A percentile compares a stretch with the other conserved stretches of the same genome.
These are phyloP conservation scores for Intubia oerlemansii DNA, from an alignment of 2,329 filamentous ascomycete species.

Conservation along the genomic window DNA sequence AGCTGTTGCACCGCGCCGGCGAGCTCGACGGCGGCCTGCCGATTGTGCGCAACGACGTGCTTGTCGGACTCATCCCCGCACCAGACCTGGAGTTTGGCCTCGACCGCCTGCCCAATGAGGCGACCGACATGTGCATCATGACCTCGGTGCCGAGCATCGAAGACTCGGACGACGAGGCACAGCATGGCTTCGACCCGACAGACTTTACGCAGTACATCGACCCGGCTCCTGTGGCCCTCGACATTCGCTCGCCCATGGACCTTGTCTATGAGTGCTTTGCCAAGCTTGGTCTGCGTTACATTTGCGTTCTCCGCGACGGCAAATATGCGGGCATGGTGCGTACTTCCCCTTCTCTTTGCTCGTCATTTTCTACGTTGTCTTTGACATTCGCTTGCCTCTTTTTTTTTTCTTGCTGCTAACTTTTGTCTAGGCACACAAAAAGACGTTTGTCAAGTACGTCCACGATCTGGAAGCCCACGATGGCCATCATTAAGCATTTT, in stretches of 20 bases:
- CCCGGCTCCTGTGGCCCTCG: constrained; percentile 69
- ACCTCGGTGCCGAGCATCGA: constrained; percentile 39
- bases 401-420: background rate
- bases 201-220: constrained; percentile 89
- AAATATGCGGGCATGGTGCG: constrained; percentile 72
- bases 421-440: constrained; percentile 70
- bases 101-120: constrained; percentile 62
- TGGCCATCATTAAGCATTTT: no score
- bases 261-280: constrained; percentile 92
- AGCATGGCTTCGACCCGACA: constrained; percentile 33
- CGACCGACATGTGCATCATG: constrained; percentile 63
- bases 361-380: no score
- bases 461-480: constrained; percentile 47
- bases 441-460: constrained; percentile 87
- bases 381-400: no score
- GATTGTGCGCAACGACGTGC: constrained; percentile 54
- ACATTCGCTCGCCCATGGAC: constrained; percentile 80
- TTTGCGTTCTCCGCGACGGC: constrained; percentile 73
- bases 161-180: constrained; percentile 39
- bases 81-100: constrained; percentile 87
- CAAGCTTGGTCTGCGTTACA: constrained; percentile 78
- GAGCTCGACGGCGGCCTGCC: constrained; percentile 86
- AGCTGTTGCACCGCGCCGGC: constrained; percentile 61
- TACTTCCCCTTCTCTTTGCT: constrained; percentile 6
- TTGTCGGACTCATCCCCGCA: constrained; percentile 81